These are phyloP conservation scores for Rutstroemia sp. DNA, from an alignment of 2,329 filamentous ascomycete species.

Conservation along the genomic window DNA sequence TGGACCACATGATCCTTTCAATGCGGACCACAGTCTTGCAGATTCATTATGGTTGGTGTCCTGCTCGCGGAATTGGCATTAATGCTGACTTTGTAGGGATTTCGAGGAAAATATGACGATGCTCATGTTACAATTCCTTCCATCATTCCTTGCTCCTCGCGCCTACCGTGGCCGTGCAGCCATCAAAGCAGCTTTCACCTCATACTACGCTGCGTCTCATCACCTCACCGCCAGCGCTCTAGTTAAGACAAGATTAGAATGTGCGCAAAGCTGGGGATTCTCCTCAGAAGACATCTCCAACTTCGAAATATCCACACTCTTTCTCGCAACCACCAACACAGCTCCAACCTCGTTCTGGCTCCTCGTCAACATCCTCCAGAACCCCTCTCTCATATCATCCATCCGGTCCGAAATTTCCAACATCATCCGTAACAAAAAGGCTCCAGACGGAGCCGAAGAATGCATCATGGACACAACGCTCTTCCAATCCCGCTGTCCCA, in stretches of 20 bases:
- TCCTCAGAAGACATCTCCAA: constrained; percentile 27
- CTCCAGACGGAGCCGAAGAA: constrained; percentile 5
- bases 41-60: constrained; percentile 32
- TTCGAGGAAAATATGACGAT: constrained; percentile 27
- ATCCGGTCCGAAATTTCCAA: constrained; percentile 29
- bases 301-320: constrained; percentile 30
- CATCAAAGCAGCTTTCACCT: constrained; percentile 30
- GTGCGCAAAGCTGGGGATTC: constrained; percentile 28
- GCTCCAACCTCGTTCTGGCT: constrained; percentile 36
- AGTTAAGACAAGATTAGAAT: constrained; percentile 27
- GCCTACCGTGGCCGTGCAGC: constrained; percentile 31
- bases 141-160: constrained; percentile 29
- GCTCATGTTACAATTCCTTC: constrained; percentile 29
- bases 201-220: constrained; percentile 25
- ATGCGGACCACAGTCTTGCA: constrained; percentile 29
- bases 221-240: constrained; percentile 25
- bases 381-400: constrained; percentile 23
- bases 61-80: not conserved
- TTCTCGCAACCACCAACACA: constrained; percentile 31
- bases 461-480: constrained; percentile 16
- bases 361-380: constrained; percentile 29
- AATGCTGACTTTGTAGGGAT: constrained; percentile 17
- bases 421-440: constrained; percentile 6
- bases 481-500: constrained; percentile 34
- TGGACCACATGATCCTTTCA: constrained; percentile 38